phyloP scores from a whole-genome alignment of 345 rosid genomes.

The Eucalyptus polyanthemos region DNA sequence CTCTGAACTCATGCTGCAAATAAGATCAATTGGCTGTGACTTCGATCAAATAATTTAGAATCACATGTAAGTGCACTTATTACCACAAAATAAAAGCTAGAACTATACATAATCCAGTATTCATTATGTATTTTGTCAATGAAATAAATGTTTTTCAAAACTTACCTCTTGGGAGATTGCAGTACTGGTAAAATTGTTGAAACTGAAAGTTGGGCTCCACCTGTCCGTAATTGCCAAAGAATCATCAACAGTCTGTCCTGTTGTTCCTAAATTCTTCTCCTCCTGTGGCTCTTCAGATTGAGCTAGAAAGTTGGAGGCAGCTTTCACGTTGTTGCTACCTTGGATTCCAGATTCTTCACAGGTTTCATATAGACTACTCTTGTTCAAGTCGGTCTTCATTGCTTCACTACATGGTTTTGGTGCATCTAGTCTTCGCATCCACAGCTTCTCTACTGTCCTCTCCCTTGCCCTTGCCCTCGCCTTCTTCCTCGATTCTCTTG shows the following conservation, averaged over 20 bases:
- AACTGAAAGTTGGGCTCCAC: not conserved
- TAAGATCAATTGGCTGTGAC: not conserved
- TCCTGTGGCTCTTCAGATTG: not conserved
- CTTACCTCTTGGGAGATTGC: not conserved
- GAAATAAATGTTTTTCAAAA: not conserved
- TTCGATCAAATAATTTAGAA: not conserved
- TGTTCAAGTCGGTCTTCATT: not conserved
- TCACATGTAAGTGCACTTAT: not conserved
- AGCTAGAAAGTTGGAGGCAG: not conserved
- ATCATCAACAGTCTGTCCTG: not conserved
- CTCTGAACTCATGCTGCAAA: not conserved
- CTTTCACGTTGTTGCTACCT: not conserved
- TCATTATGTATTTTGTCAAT: not conserved
- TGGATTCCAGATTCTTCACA: not conserved
- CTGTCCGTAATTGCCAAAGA: not conserved
- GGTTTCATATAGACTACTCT: not conserved
- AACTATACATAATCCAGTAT: not conserved
- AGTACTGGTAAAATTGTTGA: not conserved
- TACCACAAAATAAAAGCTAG: not conserved
- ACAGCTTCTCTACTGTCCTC: constrained; percentile 38
- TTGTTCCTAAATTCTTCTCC: not conserved
- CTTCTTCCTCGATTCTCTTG: constrained; percentile 40
- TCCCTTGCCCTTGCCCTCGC: constrained; percentile 71
- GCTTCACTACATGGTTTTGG: not conserved
- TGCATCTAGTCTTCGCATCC: constrained; percentile 1